These are phyloP conservation scores for Arthrinium puccinioides DNA, from an alignment of 2,329 filamentous ascomycete genomes.

Conservation along the genomic window DNA sequence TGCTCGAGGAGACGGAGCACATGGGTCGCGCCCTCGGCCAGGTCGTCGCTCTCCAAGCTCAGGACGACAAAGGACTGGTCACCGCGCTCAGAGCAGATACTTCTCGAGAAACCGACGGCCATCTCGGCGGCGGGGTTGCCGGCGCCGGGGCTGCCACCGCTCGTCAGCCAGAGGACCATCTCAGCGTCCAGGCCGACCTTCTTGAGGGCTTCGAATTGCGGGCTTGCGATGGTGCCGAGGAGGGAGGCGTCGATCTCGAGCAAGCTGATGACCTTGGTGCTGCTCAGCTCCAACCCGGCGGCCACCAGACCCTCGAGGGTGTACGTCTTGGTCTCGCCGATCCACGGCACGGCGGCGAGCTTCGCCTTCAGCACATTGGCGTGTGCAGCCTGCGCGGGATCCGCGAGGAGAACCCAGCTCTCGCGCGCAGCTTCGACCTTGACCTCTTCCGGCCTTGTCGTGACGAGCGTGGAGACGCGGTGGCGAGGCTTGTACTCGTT, in stretches of 20 bases:
- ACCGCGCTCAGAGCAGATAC: conserved; percentile 15
- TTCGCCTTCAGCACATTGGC: not conserved
- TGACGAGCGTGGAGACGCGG: conserved; percentile 1
- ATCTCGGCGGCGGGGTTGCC: conserved; percentile 12
- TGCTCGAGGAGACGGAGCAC: not conserved
- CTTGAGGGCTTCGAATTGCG: conserved; percentile 11
- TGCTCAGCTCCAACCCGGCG: not conserved
- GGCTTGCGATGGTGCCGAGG: not conserved
- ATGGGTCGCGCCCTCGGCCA: not conserved
- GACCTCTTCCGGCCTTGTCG: not conserved
- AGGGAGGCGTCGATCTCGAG: conserved; percentile 1
- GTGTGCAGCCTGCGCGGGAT: not conserved
- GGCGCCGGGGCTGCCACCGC: conserved; percentile 12
- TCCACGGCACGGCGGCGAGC: not conserved
- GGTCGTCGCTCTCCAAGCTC: not conserved
- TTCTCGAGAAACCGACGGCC: conserved; percentile 16
- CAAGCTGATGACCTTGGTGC: not conserved
- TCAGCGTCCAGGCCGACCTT: conserved; percentile 8
- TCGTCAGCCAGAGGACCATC: conserved; percentile 14
- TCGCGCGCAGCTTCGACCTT: not conserved
- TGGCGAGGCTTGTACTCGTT: conserved; percentile 2
- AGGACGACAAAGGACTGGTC: conserved; percentile 1
- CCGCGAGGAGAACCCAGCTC: not conserved
- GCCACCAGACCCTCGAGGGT: not conserved
- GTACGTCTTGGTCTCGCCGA: not conserved